Base-by-base conservation (phyloP, 2,329 filamentous ascomycete genomes). In the Alternaria incomplexa region DNA sequence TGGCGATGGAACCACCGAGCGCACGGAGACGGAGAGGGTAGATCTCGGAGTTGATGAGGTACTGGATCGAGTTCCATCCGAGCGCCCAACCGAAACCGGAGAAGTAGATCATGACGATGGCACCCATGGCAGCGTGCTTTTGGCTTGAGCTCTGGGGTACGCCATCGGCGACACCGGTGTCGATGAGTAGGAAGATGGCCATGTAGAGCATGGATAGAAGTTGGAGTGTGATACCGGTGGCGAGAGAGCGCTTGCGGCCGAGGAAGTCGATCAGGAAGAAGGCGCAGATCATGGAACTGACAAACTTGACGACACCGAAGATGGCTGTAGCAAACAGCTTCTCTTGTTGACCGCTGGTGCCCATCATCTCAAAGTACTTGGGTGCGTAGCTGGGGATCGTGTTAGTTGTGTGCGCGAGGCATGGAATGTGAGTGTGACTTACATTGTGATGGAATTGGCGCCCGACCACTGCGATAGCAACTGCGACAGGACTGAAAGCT, bases 181-280 rank as follows among this genome's bases (percentile, higher is more conserved):
- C 90, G 3, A 90, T 85, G n/a, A 86, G 82, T 0, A 87, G 77
- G 77, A 85, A 86, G 48, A 85, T 81, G 15, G 84, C 84, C 77
- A 86, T 83, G 73, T 87, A 87, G 3, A 86, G 74, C 82, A 87
- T 85, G n/a, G 83, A 75, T 11, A 86, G n/a, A 1, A 82, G 73
- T 61, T 86, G 84, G 8, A 83, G 75, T 43, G 68, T 76, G 40
- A 86, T 85, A 9, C 85, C 85, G n/a, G 80, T 79, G 45, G 80
- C 77, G 7, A 87, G 78, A 1, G 84, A 79, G 13, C 84, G 79
- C 79, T 93, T 93, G 62, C 92, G 89, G 5, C 92, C 92, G 67
- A 94, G 89, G 57, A 91, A 88, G 70, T 94, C 92, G 66, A 94
- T 91, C 9, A 94, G 85, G 85, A 94, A 93, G 56, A 93, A 84